Evolutionary conservation across 768 basidiomycete genomes (phyloP).

Genomic region (Mycena haematopus): DNA sequence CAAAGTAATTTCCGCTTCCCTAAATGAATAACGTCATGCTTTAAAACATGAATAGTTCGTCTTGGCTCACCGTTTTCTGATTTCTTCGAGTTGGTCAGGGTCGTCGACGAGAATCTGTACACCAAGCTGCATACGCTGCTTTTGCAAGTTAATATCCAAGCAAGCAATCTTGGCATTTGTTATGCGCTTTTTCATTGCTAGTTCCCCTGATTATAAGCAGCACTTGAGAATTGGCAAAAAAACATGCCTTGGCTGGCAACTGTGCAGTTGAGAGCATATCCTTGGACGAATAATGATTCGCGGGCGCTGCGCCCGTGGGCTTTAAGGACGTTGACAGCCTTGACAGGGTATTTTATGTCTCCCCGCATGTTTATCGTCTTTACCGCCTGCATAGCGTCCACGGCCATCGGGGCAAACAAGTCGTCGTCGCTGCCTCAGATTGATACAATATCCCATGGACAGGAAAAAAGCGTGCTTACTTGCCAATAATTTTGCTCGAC

Average conservation of each 20-base stretch:
- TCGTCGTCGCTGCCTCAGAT: constrained; percentile 81
- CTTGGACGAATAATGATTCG: constrained; percentile 93
- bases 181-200: constrained; percentile 98
- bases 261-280: constrained; percentile 98
- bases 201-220: constrained; percentile 6
- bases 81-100: constrained; percentile 95
- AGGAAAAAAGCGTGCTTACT: constrained; percentile 56
- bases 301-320: constrained; percentile 96
- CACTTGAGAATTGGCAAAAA: background rate
- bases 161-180: constrained; percentile 96
- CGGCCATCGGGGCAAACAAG: constrained; percentile 97
- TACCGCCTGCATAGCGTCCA: constrained; percentile 98
- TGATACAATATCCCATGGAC: background rate
- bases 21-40: constrained; percentile 37
- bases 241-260: constrained; percentile 94
- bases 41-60: constrained; percentile 11
- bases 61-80: constrained; percentile 79
- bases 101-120: constrained; percentile 97
- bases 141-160: constrained; percentile 96
- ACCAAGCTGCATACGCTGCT: constrained; percentile 96
- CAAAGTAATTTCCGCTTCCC: constrained; percentile 94
- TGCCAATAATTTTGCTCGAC: constrained; percentile 98
- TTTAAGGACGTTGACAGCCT: constrained; percentile 98
- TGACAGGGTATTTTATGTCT: constrained; percentile 98
- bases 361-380: constrained; percentile 93